Evolutionary conservation across 441 rosid species (phyloP), one percentile per base, ranked within the genome.

Genomic region (Erodium trifolium): DNA sequence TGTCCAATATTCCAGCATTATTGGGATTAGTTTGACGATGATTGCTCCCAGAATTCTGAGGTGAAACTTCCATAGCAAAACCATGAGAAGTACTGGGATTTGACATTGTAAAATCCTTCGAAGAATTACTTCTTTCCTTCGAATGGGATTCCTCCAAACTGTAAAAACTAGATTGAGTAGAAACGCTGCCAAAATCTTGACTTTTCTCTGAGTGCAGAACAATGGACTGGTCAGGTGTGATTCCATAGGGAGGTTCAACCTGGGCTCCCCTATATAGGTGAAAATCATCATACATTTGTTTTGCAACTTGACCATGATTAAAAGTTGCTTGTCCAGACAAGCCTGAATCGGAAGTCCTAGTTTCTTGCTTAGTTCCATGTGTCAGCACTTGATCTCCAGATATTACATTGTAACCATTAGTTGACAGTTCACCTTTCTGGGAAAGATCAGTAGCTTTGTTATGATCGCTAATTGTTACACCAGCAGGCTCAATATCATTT

Each of bases 101-200:
- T 63, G 65, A 47, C 43, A 65, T 45, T 18, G 78, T 16, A 59
- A 77, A 77, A 72, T 76, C 76, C 78, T 70, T 76, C 3, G 55
- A 71, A 63, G 67, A 76, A 60, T 75, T 79, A 68, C 72, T 82
- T 65, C 73, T 80, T 72, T 78, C 87, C 68, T 74, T 81, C 67
- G 79, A 72, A 17, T 65, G 76, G 49, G 76, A 51, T 51, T 75
- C 80, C 66, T 74, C 81, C 63, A 18, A 66, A 59, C 72, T 73
- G 45, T 39, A 49, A 53, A 66, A 37, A 78, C 67, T 75, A 70
- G 76, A 80, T 66, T 63, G 74, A 70, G 63, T 65, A 76, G 77
- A 73, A 74, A 71, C 70, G 66, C 73, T 66, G 81, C 45, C 74
- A 29, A 72, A 67, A 70, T 59, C 78, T 39, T 67, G 87, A 73